Percentiles rank a stretch among this genome's conserved stretches.
phyloP scores from a whole-genome alignment of 495 filamentous ascomycete genomes.

The Aspergillus nanangensis region DNA sequence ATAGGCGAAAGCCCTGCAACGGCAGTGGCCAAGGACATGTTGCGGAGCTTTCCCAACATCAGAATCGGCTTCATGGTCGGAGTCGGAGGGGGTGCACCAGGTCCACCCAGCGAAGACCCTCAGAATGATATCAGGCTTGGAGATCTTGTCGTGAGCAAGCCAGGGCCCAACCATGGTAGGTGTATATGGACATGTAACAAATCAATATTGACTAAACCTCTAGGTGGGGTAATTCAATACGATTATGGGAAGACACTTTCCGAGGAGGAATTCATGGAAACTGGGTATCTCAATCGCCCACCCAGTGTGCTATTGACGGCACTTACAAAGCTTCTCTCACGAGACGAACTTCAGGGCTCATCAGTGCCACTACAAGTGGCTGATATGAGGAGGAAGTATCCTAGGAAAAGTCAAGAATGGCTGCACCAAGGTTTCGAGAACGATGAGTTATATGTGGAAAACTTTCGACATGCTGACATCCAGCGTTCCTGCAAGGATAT shows the following conservation, averaged over 20 bases:
- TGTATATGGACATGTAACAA: background rate
- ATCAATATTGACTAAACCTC: background rate
- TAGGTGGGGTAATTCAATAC: background rate
- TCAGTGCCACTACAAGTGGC: background rate
- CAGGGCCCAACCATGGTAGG: background rate
- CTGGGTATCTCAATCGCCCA: background rate
- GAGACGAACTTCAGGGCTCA: background rate
- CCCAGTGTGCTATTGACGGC: background rate
- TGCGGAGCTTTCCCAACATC: constrained; percentile 17
- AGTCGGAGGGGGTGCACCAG: constrained; percentile 32
- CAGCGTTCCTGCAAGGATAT: background rate
- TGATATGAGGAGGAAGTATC: background rate
- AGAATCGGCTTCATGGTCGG: constrained; percentile 34
- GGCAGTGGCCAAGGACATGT: constrained; percentile 4
- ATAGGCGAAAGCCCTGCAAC: background rate
- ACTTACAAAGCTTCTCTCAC: background rate
- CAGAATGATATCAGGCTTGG: constrained; percentile 19
- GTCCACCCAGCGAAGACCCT: constrained; percentile 8
- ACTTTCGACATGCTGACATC: background rate
- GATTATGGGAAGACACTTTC: background rate
- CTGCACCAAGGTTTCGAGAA: background rate
- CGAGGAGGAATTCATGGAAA: background rate
- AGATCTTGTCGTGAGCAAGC: constrained; percentile 30
- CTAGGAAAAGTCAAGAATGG: background rate
- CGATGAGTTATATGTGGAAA: background rate